Base-by-base conservation (phyloP, 768 basidiomycete genomes). In the Cystofilobasidium macerans region DNA sequence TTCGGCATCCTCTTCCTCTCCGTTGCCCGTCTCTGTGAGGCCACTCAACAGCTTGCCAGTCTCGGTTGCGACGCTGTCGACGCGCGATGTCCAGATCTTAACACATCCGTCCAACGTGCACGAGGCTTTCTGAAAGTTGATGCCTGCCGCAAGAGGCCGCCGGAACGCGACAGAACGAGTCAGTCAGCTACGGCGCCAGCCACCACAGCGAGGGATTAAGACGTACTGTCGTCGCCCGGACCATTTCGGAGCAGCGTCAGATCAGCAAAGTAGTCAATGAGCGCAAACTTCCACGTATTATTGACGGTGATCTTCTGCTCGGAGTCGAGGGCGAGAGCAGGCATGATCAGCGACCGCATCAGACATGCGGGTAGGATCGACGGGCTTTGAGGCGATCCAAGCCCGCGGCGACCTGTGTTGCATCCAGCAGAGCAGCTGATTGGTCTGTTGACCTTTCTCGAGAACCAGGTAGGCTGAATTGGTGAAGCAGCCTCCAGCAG, bases 211-310 rank as follows among this genome's bases (percentile, higher is more conserved):
- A n/a, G n/a, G n/a, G n/a, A n/a, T n/a, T n/a, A n/a, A n/a, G 38
- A 69, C 76, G 64, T 62, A 76, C 75, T 76, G 56, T 75, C 70
- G 68, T 95, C 94, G 73, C 97, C 93, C 53, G 83, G 83, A 69
- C 87, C 85, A 76, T 99, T 97, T 56, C 95, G 82, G 42, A 99
- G 80, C 20, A 98, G 82, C 14, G 89, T 91, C 86, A 98, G 92
- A 75, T 99, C 94, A 71, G 95, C 90, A 75, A 98, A 99, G 74
- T 99, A 99, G 77, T 99, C 95, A 65, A 99, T 98, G 54, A 99
- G 82, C 4, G 92, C 93, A 71, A 95, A 89, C 73, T 87, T 89
- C 95, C 95, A 99, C 53, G 95, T 91, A 75, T 99, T 99, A 47
- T 85, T 84, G 8, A 89, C 87, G 66, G 92, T 99, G 78, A 99